Conservation (phyloP, 1,139 yeast genomes). For the Saccharomyces hybrid region DNA sequence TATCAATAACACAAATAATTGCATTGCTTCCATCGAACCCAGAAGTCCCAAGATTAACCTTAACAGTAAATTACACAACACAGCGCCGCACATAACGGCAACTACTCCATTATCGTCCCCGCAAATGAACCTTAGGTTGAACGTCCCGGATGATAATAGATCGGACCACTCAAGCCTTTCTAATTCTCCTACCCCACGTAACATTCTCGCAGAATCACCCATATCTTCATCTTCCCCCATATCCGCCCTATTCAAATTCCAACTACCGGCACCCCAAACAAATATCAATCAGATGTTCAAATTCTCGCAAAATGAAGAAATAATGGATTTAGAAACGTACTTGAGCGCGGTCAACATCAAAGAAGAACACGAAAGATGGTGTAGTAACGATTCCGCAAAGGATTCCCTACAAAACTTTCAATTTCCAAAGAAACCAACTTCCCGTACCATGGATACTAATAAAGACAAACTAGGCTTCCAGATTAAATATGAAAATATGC, state of each 20-base stretch:
- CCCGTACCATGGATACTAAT: conserved; percentile 2
- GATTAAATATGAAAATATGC: conserved; percentile 17
- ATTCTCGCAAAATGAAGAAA: conserved; percentile 41
- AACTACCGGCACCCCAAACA: conserved; percentile 27
- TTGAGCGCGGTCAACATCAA: conserved; percentile 28
- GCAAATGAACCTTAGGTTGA: conserved; percentile 7
- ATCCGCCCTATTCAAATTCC: conserved; percentile 34
- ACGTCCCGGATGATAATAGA: conserved; percentile 2
- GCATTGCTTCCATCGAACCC: conserved; percentile 8
- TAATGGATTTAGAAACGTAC: conserved; percentile 31
- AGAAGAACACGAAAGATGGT: conserved; percentile 21
- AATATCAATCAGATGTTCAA: conserved; percentile 32
- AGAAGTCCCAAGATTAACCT: not conserved
- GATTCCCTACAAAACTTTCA: conserved; percentile 15
- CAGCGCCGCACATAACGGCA: not conserved
- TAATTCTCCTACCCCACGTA: conserved; percentile 5
- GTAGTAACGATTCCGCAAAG: conserved; percentile 14
- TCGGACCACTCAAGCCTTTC: conserved; percentile 9
- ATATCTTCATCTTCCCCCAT: conserved; percentile 31
- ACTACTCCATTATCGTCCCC: not conserved
- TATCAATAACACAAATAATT: conserved; percentile 16
- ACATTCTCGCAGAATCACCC: conserved; percentile 21
- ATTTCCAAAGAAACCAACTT: conserved; percentile 15
- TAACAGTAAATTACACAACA: not conserved
- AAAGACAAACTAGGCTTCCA: conserved; percentile 25